Evolutionary conservation across 1,284 basidiomycete species (phyloP).

Genomic region (Microbotryomycetes sp.): DNA sequence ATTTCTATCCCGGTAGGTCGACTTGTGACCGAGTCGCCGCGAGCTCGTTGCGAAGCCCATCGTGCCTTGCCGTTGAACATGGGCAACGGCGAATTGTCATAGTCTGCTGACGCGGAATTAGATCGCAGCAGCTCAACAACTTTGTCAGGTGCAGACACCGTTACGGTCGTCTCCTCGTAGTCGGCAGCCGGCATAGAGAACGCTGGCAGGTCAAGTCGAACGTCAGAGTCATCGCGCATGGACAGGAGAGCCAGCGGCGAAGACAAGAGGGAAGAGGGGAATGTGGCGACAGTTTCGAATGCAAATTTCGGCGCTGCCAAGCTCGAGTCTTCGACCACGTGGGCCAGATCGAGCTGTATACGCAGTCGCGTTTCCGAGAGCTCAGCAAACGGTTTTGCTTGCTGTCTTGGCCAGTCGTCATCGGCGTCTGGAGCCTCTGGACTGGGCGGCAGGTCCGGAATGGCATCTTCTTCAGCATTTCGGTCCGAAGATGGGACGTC

Average conservation of each 20-base stretch:
- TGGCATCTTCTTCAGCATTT: slow-evolving; percentile 47
- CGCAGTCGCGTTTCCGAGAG: background rate
- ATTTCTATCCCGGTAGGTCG: background rate
- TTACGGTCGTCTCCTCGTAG: background rate
- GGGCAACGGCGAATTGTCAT: background rate
- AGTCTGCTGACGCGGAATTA: background rate
- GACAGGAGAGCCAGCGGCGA: background rate
- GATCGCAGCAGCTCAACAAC: background rate
- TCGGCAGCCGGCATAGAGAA: background rate
- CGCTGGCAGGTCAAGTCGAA: background rate
- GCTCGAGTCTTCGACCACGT: background rate
- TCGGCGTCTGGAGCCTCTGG: slow-evolving; percentile 34
- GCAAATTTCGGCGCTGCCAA: background rate
- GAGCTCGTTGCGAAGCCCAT: background rate
- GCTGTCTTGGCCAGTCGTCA: background rate
- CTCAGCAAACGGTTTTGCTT: background rate
- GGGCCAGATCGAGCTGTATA: background rate
- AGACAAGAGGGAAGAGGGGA: background rate
- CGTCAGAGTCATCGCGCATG: background rate
- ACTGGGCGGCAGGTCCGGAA: slow-evolving; percentile 51
- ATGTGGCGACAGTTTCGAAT: background rate
- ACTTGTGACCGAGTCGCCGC: background rate
- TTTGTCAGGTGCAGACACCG: background rate
- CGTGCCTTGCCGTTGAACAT: background rate
- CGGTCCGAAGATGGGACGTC: background rate